phyloP scores from a whole-genome alignment of 1,284 basidiomycete genomes.

The Tausonia pullulans region DNA sequence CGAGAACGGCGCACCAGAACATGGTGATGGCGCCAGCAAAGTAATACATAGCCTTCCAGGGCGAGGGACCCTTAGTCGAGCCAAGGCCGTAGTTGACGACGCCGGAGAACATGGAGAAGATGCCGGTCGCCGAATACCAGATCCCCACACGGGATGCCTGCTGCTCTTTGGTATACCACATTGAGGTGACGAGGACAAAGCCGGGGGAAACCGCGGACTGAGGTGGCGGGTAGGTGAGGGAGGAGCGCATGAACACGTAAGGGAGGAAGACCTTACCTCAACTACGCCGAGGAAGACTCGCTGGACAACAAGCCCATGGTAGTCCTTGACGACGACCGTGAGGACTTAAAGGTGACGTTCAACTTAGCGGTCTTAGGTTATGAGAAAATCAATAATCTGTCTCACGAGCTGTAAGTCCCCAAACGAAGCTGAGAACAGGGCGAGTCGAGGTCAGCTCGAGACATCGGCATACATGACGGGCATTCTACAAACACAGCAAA shows the following conservation, averaged over 20 bases:
- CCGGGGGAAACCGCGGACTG: constrained; percentile 38
- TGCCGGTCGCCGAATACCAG: constrained; percentile 39
- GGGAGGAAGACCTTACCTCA: constrained; percentile 21
- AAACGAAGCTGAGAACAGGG: constrained; percentile 25
- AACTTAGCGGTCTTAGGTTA: too few species aligned
- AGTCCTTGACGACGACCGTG: constrained; percentile 35
- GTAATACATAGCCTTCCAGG: constrained; percentile 41
- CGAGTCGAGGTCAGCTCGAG: background rate
- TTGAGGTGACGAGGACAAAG: constrained; percentile 39
- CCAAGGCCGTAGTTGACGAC: constrained; percentile 41
- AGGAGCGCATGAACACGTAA: background rate
- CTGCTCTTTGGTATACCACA: constrained; percentile 41
- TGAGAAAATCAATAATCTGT: too few species aligned
- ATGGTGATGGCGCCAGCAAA: constrained; percentile 41
- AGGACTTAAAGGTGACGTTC: too few species aligned
- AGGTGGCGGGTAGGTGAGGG: background rate
- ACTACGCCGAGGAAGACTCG: constrained; percentile 38
- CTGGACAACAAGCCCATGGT: constrained; percentile 37
- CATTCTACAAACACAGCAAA: background rate
- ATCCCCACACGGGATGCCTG: constrained; percentile 25
- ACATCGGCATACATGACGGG: too few species aligned
- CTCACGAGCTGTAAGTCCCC: constrained; percentile 30
- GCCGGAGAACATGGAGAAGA: constrained; percentile 36
- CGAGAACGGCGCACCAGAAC: constrained; percentile 25
- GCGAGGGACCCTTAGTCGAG: constrained; percentile 28